Percentiles rank a stretch among this genome's conserved stretches.
Evolutionary conservation across 768 basidiomycete species (phyloP).

Genomic region (Gloeopeniophorella convolvens): DNA sequence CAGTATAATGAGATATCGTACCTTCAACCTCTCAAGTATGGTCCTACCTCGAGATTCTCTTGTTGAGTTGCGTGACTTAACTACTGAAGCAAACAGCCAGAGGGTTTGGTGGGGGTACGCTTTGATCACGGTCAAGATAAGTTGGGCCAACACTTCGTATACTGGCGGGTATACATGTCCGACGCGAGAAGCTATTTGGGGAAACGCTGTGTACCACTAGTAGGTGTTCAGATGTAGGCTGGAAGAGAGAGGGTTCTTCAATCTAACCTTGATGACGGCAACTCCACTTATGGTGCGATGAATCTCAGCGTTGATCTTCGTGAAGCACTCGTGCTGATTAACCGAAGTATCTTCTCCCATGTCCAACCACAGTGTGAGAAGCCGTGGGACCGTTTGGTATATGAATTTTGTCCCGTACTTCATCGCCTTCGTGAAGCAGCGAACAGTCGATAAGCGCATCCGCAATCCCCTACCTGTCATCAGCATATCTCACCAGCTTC

Average conservation of each 20-base stretch:
- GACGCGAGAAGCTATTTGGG: constrained; percentile 93
- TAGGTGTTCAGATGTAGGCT: constrained; percentile 7
- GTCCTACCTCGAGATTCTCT: constrained; percentile 52
- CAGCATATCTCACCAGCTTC: not conserved
- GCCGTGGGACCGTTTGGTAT: constrained; percentile 90
- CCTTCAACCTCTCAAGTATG: constrained; percentile 54
- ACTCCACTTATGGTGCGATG: constrained; percentile 49
- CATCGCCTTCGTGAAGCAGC: constrained; percentile 64
- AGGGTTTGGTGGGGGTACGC: constrained; percentile 86
- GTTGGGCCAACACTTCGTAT: constrained; percentile 47
- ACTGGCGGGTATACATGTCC: constrained; percentile 64
- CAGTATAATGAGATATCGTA: constrained; percentile 26
- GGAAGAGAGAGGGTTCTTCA: not conserved
- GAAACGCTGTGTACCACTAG: constrained; percentile 94
- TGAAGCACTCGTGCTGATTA: constrained; percentile 34
- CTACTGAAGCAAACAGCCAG: constrained; percentile 87
- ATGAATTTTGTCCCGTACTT: constrained; percentile 87
- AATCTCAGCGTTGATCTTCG: constrained; percentile 52
- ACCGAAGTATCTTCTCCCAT: constrained; percentile 54
- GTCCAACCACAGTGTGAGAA: constrained; percentile 94
- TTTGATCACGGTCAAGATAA: constrained; percentile 70
- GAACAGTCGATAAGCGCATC: constrained; percentile 62
- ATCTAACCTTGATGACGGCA: constrained; percentile 74
- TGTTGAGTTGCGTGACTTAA: constrained; percentile 69
- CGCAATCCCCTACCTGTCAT: constrained; percentile 42